These are phyloP conservation scores for Eruca vesicaria DNA, from an alignment of 441 rosid genomes.

Conservation along the genomic window DNA sequence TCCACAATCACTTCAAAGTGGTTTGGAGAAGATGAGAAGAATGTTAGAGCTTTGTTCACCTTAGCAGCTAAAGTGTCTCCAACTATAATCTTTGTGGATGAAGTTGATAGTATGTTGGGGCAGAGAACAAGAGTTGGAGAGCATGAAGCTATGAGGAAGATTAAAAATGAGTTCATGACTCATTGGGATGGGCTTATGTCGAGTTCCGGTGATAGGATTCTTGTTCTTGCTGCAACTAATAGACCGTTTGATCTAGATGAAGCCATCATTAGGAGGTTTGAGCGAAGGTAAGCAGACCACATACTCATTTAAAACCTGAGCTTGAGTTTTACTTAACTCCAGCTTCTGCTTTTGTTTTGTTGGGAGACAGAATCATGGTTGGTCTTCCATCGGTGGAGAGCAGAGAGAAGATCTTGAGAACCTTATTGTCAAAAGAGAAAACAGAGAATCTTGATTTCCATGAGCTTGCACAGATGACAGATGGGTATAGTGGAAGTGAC, in stretches of 20 bases:
- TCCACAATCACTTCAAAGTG: slow-evolving; percentile 99
- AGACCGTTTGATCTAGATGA: slow-evolving; percentile 99
- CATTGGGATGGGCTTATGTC: slow-evolving; percentile 99
- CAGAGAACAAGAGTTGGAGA: slow-evolving; percentile 94
- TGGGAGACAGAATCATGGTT: slow-evolving; percentile 76
- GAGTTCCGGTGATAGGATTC: slow-evolving; percentile 72
- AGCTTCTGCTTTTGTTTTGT: slow-evolving; percentile 13
- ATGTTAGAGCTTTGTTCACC: slow-evolving; percentile 84
- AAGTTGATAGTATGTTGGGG: slow-evolving; percentile 99
- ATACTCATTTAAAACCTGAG: background rate
- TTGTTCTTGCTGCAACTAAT: slow-evolving; percentile 98
- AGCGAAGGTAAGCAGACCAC: slow-evolving; percentile 60
- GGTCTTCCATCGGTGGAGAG: slow-evolving; percentile 81
- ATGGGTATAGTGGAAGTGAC: slow-evolving; percentile 94
- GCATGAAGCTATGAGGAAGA: slow-evolving; percentile 99
- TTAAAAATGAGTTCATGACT: slow-evolving; percentile 94
- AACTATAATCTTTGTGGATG: slow-evolving; percentile 92
- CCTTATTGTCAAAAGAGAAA: slow-evolving; percentile 80
- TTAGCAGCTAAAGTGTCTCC: slow-evolving; percentile 97
- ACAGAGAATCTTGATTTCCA: slow-evolving; percentile 73
- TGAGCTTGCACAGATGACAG: slow-evolving; percentile 87
- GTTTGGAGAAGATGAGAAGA: slow-evolving; percentile 99
- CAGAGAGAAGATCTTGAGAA: slow-evolving; percentile 85
- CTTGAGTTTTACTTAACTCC: slow-evolving; percentile 4
- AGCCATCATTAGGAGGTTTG: slow-evolving; percentile 97